Conservation (phyloP, 1,284 basidiomycete genomes). For the Neonothopanus nambi region DNA sequence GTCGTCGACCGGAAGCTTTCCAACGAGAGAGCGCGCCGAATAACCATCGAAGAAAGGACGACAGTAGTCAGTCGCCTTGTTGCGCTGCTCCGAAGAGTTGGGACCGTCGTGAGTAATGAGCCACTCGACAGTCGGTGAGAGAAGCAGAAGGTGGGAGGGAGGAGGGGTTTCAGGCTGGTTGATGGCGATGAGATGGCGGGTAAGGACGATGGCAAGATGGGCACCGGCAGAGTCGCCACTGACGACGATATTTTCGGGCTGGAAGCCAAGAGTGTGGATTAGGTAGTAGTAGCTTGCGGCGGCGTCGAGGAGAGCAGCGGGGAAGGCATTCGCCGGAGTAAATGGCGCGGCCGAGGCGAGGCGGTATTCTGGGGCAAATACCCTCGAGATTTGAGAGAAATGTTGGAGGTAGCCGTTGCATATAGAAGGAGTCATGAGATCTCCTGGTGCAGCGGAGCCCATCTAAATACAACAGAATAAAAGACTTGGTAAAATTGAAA, state of each 20-base stretch:
- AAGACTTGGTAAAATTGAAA: too few relatives aligned
- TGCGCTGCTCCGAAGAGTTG: slow-evolving; percentile 1
- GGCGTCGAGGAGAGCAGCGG: slow-evolving; percentile 43
- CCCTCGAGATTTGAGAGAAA: too few relatives aligned
- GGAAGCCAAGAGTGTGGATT: slow-evolving; percentile 30
- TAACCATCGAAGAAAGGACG: background rate
- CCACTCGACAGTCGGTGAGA: slow-evolving; percentile 43
- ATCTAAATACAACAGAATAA: too few relatives aligned
- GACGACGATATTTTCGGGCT: slow-evolving; percentile 51
- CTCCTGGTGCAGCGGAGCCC: too few relatives aligned
- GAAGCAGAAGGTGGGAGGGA: slow-evolving; percentile 38
- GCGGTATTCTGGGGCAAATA: slow-evolving; percentile 19
- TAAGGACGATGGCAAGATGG: too few relatives aligned
- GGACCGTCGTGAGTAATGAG: slow-evolving; percentile 11
- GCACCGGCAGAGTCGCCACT: slow-evolving; percentile 60
- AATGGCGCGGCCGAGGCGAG: slow-evolving; percentile 22
- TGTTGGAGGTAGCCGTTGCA: too few relatives aligned
- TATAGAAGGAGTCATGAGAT: background rate
- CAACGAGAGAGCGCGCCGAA: background rate
- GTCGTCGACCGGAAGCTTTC: background rate
- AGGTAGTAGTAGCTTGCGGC: slow-evolving; percentile 41
- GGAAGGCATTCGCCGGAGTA: slow-evolving; percentile 43
- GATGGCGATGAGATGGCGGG: too few relatives aligned
- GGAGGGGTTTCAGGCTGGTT: slow-evolving; percentile 19
- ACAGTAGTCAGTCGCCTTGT: background rate